phyloP scores from a whole-genome alignment of 345 rosid species.

The Pelargonium nanum region DNA sequence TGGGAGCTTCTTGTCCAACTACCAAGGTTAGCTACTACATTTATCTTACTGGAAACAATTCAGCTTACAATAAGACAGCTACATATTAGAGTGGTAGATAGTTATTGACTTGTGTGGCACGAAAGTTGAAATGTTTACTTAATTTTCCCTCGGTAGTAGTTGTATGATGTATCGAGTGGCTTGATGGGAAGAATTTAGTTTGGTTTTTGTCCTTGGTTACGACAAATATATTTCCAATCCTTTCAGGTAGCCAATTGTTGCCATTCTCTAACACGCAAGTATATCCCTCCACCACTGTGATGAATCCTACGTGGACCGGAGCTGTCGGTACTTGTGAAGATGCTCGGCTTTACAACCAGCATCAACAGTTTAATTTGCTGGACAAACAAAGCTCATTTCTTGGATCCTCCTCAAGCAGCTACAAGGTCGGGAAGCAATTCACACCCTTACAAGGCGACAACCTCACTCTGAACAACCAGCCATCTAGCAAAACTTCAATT shows the following conservation, averaged over 20 bases:
- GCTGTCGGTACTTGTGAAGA: slow-evolving; percentile 22
- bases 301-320: slow-evolving; percentile 34
- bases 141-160: no score
- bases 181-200: no score
- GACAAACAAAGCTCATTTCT: slow-evolving; percentile 26
- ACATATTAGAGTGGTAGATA: not conserved
- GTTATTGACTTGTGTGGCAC: no score
- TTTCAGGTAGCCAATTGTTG: slow-evolving; percentile 37
- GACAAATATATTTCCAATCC: no score
- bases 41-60: slow-evolving; percentile 4
- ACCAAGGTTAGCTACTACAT: slow-evolving; percentile 30
- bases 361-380: slow-evolving; percentile 15
- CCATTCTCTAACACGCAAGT: slow-evolving; percentile 38
- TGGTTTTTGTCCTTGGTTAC: no score
- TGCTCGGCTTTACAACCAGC: slow-evolving; percentile 16
- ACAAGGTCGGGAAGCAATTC: slow-evolving; percentile 33
- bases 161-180: no score
- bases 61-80: no score
- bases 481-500: slow-evolving; percentile 20
- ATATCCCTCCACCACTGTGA: slow-evolving; percentile 35
- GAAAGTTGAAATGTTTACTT: no score
- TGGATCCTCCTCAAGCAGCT: slow-evolving; percentile 29
- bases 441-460: slow-evolving; percentile 35
- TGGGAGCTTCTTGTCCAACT: slow-evolving; percentile 22
- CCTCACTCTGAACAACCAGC: slow-evolving; percentile 12